These are phyloP conservation scores for Aquilaria agallochum DNA, from an alignment of 441 rosid genomes.

Conservation along the genomic window DNA sequence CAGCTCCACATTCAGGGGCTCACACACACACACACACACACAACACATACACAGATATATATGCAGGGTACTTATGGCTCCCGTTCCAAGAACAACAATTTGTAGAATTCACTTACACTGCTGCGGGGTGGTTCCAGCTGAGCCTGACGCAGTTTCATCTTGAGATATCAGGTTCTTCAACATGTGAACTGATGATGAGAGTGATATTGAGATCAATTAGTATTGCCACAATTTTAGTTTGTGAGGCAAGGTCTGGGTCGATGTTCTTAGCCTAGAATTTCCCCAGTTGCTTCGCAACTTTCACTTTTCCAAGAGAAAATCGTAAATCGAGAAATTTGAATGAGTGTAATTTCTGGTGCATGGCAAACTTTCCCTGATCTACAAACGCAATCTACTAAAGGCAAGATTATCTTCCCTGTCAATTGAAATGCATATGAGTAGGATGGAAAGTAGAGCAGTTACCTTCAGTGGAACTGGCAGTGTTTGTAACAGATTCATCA, in stretches of 20 bases:
- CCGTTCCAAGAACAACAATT: not conserved
- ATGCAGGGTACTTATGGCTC: not conserved
- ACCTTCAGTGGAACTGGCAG: slow-evolving; percentile 67
- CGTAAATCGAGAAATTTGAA: no score
- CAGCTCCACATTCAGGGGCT: slow-evolving; percentile 9
- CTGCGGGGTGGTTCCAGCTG: slow-evolving; percentile 42
- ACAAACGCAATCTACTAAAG: not conserved
- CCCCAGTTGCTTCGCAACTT: no score
- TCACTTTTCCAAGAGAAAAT: no score
- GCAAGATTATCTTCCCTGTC: not conserved
- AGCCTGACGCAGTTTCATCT: slow-evolving; percentile 59
- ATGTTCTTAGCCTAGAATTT: no score
- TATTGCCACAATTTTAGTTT: no score
- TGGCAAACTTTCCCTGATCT: no score
- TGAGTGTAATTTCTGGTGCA: no score
- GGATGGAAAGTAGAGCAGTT: slow-evolving; percentile 21
- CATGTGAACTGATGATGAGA: slow-evolving; percentile 49
- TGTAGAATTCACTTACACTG: slow-evolving; percentile 51
- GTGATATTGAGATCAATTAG: no score
- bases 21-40: not conserved
- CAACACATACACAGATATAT: not conserved
- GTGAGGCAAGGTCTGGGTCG: no score
- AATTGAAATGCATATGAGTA: slow-evolving; percentile 6
- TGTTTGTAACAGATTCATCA: slow-evolving; percentile 39
- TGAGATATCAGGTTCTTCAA: slow-evolving; percentile 84